Evolutionary conservation across 352 stramenopile species (phyloP), one percentile per base, ranked within the genome.

Genomic region (Phytophthora chlamydospora): DNA sequence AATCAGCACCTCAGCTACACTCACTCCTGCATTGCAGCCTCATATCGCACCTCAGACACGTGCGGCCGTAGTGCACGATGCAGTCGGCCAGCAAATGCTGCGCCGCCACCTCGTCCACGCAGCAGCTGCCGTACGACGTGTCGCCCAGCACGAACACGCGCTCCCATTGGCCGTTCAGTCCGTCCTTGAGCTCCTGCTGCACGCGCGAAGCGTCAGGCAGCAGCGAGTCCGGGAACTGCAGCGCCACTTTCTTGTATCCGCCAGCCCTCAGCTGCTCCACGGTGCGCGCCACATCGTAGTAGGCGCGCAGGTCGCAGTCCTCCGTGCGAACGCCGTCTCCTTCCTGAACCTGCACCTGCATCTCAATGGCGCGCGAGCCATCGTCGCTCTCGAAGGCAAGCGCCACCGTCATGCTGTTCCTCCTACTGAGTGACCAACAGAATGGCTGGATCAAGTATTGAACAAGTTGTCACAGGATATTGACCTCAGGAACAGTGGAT

Each of bases 151-250:
- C 83, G 59, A 98, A 98, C 17, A 98, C 78, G 33, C 83, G 83
- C 49, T 90, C 70, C 58, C 70, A 77, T 60, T 89, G 68, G 11
- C 68, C 62, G 8, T 64, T 43, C 5, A 84, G 63, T 10, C 71
- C 47, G 24, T 82, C 61, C 61, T 83, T 89, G 3, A 95, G 70
- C 50, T 85, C 68, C 50, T 88, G 70, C 60, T 98, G 92, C 58
- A 98, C 78, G 31, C 86, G 76, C 7, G 89, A 65, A 21, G 95
- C 88, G 64, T 98, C 92, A 2, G 78, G 63, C 29, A 99, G 69
- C 19, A 98, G 70, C 48, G 95, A 96, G 75, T 98, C 95, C 4
- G 96, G 95, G 73, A 99, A 98, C 79, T 99, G 96, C 31, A 99
- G 79, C 43, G 94, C 96, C 34, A 99, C 82, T 62, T 75, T 82